A percentile compares a stretch with the other conserved stretches of the same genome.
phyloP scores from a whole-genome alignment of 1,284 basidiomycete genomes.

The Microbotryum violaceum region DNA sequence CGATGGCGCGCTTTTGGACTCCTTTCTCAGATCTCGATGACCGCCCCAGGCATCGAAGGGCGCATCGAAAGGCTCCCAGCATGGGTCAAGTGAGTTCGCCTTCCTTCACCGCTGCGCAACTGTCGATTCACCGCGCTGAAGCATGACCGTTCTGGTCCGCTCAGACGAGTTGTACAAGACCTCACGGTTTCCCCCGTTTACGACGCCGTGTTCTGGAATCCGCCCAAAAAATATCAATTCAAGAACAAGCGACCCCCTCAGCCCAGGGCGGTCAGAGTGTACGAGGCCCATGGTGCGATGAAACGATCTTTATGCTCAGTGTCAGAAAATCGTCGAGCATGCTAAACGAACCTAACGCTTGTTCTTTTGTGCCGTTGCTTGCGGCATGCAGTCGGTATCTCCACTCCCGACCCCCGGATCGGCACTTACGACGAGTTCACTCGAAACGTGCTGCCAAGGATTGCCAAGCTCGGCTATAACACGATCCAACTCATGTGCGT shows the following conservation, averaged over 20 bases:
- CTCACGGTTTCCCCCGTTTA: slow-evolving; percentile 80
- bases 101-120: not conserved
- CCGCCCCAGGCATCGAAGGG: slow-evolving; percentile 57
- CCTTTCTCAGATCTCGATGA: slow-evolving; percentile 68
- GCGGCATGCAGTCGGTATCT: slow-evolving; percentile 67
- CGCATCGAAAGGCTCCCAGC: slow-evolving; percentile 85
- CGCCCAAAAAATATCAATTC: slow-evolving; percentile 69
- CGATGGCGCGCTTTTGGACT: not conserved
- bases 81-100: slow-evolving; percentile 60
- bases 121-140: not conserved
- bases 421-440: slow-evolving; percentile 97
- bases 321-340: not conserved
- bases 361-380: not conserved
- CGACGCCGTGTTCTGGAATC: slow-evolving; percentile 98
- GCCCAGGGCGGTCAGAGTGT: slow-evolving; percentile 71
- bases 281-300: slow-evolving; percentile 72
- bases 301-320: no score
- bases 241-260: slow-evolving; percentile 66
- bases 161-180: slow-evolving; percentile 81
- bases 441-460: slow-evolving; percentile 70
- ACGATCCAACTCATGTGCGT: slow-evolving; percentile 94
- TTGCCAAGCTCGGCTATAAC: slow-evolving; percentile 88
- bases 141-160: not conserved
- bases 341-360: not conserved
- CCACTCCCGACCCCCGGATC: slow-evolving; percentile 74